These are phyloP conservation scores for Trichophyton schoenleinii DNA, from an alignment of 2,329 filamentous ascomycete genomes.

Conservation along the genomic window DNA sequence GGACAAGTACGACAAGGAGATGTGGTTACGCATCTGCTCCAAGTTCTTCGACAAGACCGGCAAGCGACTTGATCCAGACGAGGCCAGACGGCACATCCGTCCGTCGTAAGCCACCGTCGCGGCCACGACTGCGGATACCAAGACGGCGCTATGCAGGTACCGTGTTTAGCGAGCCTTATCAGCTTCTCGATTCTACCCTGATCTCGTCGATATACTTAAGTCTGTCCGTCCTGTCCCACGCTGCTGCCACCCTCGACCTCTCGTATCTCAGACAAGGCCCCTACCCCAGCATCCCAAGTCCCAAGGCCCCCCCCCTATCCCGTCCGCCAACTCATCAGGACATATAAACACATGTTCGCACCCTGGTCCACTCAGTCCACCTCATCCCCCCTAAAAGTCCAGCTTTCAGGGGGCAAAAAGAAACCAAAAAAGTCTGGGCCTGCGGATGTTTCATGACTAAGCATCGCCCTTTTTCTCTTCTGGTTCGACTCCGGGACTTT, in stretches of 20 bases:
- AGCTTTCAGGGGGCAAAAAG: not conserved
- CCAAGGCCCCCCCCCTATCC: not conserved
- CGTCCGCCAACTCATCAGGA: no score
- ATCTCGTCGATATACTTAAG: no score
- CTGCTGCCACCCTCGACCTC: not conserved
- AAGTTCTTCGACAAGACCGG: constrained; percentile 40
- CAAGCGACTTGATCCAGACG: constrained; percentile 31
- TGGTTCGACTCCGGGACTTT: not conserved
- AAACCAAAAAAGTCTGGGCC: not conserved
- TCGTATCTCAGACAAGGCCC: not conserved
- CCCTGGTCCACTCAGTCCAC: no score
- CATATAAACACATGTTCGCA: no score
- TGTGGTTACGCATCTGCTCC: constrained; percentile 37
- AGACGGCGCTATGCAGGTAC: no score
- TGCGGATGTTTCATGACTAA: constrained; percentile 1
- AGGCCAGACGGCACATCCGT: constrained; percentile 18
- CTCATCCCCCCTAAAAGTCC: no score
- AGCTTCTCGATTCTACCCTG: no score
- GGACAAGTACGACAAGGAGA: constrained; percentile 30
- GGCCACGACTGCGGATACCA: no score
- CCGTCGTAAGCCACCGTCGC: not conserved
- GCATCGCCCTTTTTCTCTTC: not conserved
- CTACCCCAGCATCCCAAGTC: not conserved
- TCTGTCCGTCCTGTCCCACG: no score
- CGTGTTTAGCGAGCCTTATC: no score